Evolutionary conservation across 768 basidiomycete species (phyloP), one percentile per base, ranked within the genome.

Genomic region (Boletus subcaerulescens): DNA sequence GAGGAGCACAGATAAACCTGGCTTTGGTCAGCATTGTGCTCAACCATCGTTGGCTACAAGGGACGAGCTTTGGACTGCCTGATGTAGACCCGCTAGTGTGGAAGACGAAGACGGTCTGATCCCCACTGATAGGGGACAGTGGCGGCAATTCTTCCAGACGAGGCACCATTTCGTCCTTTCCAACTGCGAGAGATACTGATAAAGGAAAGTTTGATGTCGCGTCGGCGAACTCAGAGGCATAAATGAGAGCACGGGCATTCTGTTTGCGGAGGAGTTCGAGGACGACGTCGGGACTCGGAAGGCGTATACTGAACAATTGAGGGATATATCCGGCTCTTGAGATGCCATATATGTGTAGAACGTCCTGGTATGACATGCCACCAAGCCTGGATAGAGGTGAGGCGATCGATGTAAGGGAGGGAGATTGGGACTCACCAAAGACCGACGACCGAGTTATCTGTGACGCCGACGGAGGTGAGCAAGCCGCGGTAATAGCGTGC

Each of bases 41-140:
- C 29, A 91, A 58, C 89, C 89, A 91, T 29, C 72, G 77, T 60
- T 81, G 83, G 61, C 73, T 86, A 71, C 85, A 85, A 15, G 82
- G 87, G 0, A 91, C 85, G 26, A 91, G 82, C 64, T 89, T 91
- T 0, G 89, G 89, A 63, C 82, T 86, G 46, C 88, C 89, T n/a
- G 87, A 90, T 8, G 89, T 91, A 38, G 88, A 90, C 15, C 89
- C 89, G 55, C 84, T 86, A 11, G 89, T 90, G 68, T 89, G 89
- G 76, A 89, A 91, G 50, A 89, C 74, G 74, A 90, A 83, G 44
- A 78, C 78, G 26, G 74, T 68, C 49, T 85, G 83, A 52, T 74
- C 70, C 32, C 60, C 71, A 48, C 53, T 58, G 49, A 53, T 66
- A 50, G 61, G 69, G 59, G 73, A 68, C 38, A 83, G 70, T 18